These are phyloP conservation scores for Neurospora tetraspora DNA, from an alignment of 495 filamentous ascomycete genomes.

Conservation along the genomic window DNA sequence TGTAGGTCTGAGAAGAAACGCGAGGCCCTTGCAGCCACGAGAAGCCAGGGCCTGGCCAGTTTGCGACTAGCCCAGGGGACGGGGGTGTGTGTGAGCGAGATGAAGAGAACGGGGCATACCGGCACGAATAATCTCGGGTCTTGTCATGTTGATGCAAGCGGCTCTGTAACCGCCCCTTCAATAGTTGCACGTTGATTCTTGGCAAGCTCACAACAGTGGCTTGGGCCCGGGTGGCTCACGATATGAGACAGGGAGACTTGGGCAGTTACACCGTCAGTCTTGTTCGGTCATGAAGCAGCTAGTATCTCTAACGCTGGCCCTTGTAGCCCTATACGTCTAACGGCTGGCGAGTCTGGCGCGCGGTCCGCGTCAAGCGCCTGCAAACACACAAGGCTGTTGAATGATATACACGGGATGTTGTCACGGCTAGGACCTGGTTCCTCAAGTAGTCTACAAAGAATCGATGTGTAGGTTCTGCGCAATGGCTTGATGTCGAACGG, in stretches of 20 bases:
- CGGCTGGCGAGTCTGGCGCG: not conserved
- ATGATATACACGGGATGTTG: not conserved
- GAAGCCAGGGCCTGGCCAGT: conserved; percentile 6
- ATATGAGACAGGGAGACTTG: not conserved
- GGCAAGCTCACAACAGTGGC: not conserved
- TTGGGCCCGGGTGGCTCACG: not conserved
- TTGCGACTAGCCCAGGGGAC: not conserved
- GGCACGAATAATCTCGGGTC: conserved; percentile 69
- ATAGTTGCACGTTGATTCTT: not conserved
- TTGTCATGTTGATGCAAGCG: conserved; percentile 47
- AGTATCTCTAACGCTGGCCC: not conserved
- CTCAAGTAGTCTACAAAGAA: not conserved
- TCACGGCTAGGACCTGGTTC: not conserved
- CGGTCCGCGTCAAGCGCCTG: not conserved
- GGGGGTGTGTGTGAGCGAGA: conserved; percentile 14
- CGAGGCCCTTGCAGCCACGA: conserved; percentile 14
- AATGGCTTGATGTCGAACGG: not conserved
- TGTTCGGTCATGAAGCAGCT: not conserved
- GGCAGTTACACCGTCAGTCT: not conserved
- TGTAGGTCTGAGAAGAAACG: conserved; percentile 8
- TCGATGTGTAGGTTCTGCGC: not conserved
- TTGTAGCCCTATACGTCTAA: not conserved
- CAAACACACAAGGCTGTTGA: not conserved
- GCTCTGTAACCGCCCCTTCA: not conserved
- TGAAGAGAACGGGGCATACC: conserved; percentile 39